phyloP scores from a whole-genome alignment of 2,329 filamentous ascomycete species.

The Gnomoniopsis smithogilvyi region DNA sequence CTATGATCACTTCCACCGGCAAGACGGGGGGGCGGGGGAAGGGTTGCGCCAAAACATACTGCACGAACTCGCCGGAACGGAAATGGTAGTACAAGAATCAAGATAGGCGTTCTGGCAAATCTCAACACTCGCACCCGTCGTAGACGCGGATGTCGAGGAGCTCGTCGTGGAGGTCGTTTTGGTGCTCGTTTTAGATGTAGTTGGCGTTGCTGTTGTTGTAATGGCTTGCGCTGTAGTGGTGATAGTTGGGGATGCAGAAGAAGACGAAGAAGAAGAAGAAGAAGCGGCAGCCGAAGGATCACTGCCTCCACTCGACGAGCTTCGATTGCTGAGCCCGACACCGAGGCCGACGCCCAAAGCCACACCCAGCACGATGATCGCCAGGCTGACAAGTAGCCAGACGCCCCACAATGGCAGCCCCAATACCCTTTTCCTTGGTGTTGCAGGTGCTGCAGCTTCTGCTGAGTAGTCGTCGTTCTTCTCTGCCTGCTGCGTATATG shows the following conservation, averaged over 20 bases:
- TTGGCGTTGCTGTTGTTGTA: neutral
- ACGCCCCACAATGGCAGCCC: too few species aligned
- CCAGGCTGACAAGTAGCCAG: too few species aligned
- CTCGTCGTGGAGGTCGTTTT: neutral
- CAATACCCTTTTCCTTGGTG: too few species aligned
- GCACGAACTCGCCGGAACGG: constrained; percentile 6
- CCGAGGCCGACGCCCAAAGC: constrained; percentile 2
- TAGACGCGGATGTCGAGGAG: neutral
- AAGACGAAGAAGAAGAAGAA: too few species aligned
- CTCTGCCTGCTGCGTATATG: too few species aligned
- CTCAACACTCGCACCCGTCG: neutral
- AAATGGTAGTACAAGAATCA: constrained; percentile 1
- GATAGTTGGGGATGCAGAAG: neutral
- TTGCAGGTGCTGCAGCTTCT: too few species aligned
- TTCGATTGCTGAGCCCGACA: neutral
- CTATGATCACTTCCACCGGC: too few species aligned
- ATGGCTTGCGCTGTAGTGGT: neutral
- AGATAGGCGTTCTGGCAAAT: constrained; percentile 11
- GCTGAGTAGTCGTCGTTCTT: too few species aligned
- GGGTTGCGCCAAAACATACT: neutral
- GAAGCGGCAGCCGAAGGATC: neutral
- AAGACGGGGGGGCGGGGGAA: neutral
- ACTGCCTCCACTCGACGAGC: neutral
- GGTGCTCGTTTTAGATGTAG: neutral
- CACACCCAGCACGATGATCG: neutral